Evolutionary conservation across 2,329 filamentous ascomycete genomes (phyloP), one percentile per base, ranked within the genome.

Genomic region (Phaeosphaeriaceae sp.): DNA sequence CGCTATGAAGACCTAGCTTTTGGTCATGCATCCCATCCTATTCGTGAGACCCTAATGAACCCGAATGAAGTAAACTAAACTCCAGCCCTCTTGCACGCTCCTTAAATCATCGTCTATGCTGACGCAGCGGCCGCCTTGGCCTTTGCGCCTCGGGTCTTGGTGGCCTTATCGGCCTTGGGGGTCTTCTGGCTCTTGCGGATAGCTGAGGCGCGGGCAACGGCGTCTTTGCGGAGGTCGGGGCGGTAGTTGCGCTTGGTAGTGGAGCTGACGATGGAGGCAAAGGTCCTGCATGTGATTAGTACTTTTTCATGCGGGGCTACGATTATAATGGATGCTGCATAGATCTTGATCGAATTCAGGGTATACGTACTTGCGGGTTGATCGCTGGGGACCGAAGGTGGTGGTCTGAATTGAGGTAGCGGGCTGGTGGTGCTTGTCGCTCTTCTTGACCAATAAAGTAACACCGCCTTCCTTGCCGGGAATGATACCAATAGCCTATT

Each of bases 231-330:
- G 56, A 81, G 73, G 67, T 81, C 79, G 36, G 74, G 60, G 56
- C 79, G 90, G 88, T 97, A 99, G 74, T 87, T 85, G 75, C 84
- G 83, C 86, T 91, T 92, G 77, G 91, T 88, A 68, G 87, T 86
- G 76, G 83, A 81, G 82, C 85, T 88, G 80, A 92, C 92, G 75
- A 97, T 86, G 70, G 84, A 83, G 82, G 89, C 90, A 87, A 92
- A 97, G 80, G 89, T 88, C 85, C 91, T 68, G 36, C 29, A 12
- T 7, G 33, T n/a, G 35, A 33, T 56, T 40, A 55, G 54, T 35
- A n/a, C 3, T 20, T 23, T 18, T 34, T 8, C 33, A 21, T 7
- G 28, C 28, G 16, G 17, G 13, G 17, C 23, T 21, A 15, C 43
- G 29, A 30, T 33, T 23, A n/a, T n/a, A 20, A 3, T 37, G 7